Conservation (phyloP, 768 basidiomycete genomes). For the Panellus pusillus region DNA sequence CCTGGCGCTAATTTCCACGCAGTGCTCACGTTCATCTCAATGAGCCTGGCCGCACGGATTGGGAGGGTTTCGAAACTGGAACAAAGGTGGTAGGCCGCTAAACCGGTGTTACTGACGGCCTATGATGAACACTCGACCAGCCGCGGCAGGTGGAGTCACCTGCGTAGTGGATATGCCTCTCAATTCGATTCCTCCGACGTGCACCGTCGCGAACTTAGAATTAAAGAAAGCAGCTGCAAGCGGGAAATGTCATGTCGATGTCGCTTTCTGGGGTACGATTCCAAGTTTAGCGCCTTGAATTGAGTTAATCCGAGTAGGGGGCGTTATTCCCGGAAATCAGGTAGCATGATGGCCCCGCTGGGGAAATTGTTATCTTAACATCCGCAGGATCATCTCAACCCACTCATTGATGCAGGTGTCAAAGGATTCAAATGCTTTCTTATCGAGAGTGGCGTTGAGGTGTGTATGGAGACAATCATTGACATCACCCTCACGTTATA, state of each 20-base stretch:
- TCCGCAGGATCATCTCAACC: conserved; percentile 58
- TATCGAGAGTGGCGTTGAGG: conserved; percentile 94
- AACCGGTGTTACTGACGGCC: background rate
- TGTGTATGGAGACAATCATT: conserved; percentile 31
- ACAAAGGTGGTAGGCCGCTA: conserved; percentile 49
- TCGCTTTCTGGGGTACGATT: conserved; percentile 80
- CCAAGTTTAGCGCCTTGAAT: too few relatives aligned
- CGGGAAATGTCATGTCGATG: conserved; percentile 76
- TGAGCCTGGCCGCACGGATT: conserved; percentile 88
- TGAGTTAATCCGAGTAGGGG: conserved; percentile 27
- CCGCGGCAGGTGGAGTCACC: conserved; percentile 92
- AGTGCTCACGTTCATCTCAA: conserved; percentile 93
- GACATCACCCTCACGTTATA: background rate
- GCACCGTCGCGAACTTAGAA: conserved; percentile 74
- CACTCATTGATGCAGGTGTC: conserved; percentile 78
- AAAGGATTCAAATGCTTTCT: conserved; percentile 98
- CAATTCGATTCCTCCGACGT: conserved; percentile 96
- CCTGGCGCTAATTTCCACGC: conserved; percentile 12
- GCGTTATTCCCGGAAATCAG: conserved; percentile 90
- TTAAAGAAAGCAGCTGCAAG: conserved; percentile 69
- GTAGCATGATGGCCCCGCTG: conserved; percentile 35
- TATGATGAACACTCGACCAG: conserved; percentile 27
- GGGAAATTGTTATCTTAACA: background rate
- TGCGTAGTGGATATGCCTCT: conserved; percentile 97
- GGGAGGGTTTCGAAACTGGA: conserved; percentile 95